Percentiles rank a stretch among this genome's conserved stretches.
Evolutionary conservation across 208 protist genomes (phyloP).

Genomic region (Acanthamoeba triangularis): DNA sequence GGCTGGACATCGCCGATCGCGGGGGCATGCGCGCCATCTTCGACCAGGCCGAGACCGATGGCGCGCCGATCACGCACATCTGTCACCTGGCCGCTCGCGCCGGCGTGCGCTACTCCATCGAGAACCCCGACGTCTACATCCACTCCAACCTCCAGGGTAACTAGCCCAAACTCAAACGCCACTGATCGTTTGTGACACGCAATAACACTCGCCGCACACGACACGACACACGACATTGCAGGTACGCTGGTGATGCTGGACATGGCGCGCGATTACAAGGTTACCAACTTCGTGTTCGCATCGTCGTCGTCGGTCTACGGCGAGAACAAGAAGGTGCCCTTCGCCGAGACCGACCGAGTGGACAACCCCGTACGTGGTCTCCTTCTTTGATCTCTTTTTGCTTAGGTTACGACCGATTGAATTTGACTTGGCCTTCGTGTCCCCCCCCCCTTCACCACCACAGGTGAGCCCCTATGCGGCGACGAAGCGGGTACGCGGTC

Average conservation of each 20-base stretch:
- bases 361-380: constrained; percentile 41
- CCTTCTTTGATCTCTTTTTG: not conserved
- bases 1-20: constrained; percentile 45
- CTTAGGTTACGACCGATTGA: not conserved
- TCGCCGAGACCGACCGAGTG: constrained; percentile 70
- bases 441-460: too few relatives aligned
- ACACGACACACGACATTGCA: not conserved
- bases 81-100: constrained; percentile 73
- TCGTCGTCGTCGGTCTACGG: constrained; percentile 76
- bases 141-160: constrained; percentile 77
- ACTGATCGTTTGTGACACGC: not conserved
- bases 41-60: not conserved
- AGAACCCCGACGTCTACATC: constrained; percentile 73
- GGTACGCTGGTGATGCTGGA: constrained; percentile 77
- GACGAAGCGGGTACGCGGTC: constrained; percentile 67
- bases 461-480: constrained; percentile 77
- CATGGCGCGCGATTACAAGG: constrained; percentile 75
- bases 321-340: constrained; percentile 69
- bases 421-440: not conserved
- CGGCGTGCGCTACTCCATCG: constrained; percentile 75
- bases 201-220: not conserved
- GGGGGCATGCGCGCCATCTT: constrained; percentile 34
- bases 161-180: too few relatives aligned
- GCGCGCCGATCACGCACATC: constrained; percentile 65
- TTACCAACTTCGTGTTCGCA: constrained; percentile 73